Percentiles rank a stretch among this genome's conserved stretches.
These are phyloP conservation scores for Niveomyces coronatus DNA, from an alignment of 2,329 filamentous ascomycete species.

Conservation along the genomic window DNA sequence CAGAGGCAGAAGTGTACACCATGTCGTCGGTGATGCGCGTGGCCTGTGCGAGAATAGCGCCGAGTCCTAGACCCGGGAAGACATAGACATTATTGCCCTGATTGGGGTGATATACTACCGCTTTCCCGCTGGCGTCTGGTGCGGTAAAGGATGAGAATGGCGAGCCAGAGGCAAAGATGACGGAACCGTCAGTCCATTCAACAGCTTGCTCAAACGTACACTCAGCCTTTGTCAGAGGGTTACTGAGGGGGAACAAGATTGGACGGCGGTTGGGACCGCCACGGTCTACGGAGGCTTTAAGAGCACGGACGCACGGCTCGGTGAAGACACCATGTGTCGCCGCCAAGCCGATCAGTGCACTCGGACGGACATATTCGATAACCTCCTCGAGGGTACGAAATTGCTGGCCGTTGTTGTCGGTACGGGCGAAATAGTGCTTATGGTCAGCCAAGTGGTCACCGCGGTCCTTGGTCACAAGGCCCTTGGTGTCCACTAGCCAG, in stretches of 20 bases:
- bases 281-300: slow-evolving; percentile 53
- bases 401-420: slow-evolving; percentile 54
- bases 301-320: slow-evolving; percentile 66
- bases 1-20: slow-evolving; percentile 88
- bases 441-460: slow-evolving; percentile 91
- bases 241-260: slow-evolving; percentile 93
- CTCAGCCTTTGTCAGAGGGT: slow-evolving; percentile 92
- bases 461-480: slow-evolving; percentile 84
- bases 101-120: slow-evolving; percentile 63
- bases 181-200: slow-evolving; percentile 79
- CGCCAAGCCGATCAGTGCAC: slow-evolving; percentile 86
- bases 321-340: slow-evolving; percentile 94
- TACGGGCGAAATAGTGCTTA: slow-evolving; percentile 61
- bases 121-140: slow-evolving; percentile 46
- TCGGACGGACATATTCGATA: slow-evolving; percentile 90
- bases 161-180: slow-evolving; percentile 89
- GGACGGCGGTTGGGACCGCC: slow-evolving; percentile 63
- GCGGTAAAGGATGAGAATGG: slow-evolving; percentile 70
- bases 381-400: slow-evolving; percentile 80
- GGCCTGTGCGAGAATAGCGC: slow-evolving; percentile 83
- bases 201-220: slow-evolving; percentile 95
- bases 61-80: slow-evolving; percentile 91
- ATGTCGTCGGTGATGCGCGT: slow-evolving; percentile 84
- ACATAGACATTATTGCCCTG: slow-evolving; percentile 87
- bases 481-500: slow-evolving; percentile 95